Evolutionary conservation across 2,329 filamentous ascomycete genomes (phyloP), one percentile per base, ranked within the genome.

Genomic region (Trichothecium roseum): DNA sequence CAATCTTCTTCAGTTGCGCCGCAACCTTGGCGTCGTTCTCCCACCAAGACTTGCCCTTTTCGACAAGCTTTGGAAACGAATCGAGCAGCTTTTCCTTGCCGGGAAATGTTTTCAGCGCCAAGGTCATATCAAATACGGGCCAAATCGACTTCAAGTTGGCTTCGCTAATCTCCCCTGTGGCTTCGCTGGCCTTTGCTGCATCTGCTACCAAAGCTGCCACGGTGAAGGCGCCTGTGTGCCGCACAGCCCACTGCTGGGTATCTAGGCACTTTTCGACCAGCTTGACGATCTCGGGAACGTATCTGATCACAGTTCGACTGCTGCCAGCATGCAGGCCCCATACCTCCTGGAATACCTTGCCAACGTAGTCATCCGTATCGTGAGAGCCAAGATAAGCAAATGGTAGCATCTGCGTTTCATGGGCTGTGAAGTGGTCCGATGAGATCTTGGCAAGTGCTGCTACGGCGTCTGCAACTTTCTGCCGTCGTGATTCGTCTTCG

Each of bases 261-360:
- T 84, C 79, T 7, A 96, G 64, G 36, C 85, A 73, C 26, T 69
- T 64, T 26, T 74, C 66, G 2, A 79, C 74, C 2, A 96, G 67
- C 1, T 58, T 60, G 4, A 83, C 68, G 45, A 96, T 94, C 57
- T 98, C 91, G 27, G 70, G 70, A 6, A 94, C 70, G 52, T 94
- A 94, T 2, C 94, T 72, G 32, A 82, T 72, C 5, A 94, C 84
- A 0, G 84, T 81, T 20, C 88, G 77, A 22, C 73, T 78, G 30
- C 86, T 88, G 34, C 88, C 89, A 1, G 93, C 88, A 50, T 94
- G 88, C 46, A 94, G 84, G 33, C 75, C 73, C 91, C 91, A 98
- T 0, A 87, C 85, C 38, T 87, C 82, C 27, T 76, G 68, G 51
- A 93, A 94, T n/a, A 78, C 73, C 44, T 85, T 81, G 37, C 74